These are phyloP conservation scores for Pythium graminicola DNA, from an alignment of 352 stramenopile genomes.

Conservation along the genomic window DNA sequence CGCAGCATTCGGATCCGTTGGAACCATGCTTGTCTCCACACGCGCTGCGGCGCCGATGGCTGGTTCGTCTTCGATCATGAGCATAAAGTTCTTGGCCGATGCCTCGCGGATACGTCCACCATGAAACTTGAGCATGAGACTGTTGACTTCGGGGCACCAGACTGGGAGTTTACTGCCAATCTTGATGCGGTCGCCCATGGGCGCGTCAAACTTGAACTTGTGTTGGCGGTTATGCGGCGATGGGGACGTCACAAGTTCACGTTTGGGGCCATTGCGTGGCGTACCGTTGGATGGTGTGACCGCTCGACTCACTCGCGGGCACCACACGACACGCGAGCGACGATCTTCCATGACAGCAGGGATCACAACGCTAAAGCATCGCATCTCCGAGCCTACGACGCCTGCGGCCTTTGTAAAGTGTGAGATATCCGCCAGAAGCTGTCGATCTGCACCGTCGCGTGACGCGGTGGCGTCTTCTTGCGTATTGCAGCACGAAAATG, in stretches of 20 bases:
- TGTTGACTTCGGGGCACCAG: conserved; percentile 84
- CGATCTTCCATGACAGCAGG: conserved; percentile 78
- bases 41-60: conserved; percentile 12
- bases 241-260: conserved; percentile 59
- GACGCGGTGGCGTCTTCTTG: conserved; percentile 36
- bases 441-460: conserved; percentile 54
- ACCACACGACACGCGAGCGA: conserved; percentile 79
- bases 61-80: conserved; percentile 70
- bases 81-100: conserved; percentile 89
- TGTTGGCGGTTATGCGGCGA: conserved; percentile 66
- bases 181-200: conserved; percentile 65
- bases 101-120: conserved; percentile 78
- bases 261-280: conserved; percentile 41
- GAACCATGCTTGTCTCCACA: conserved; percentile 2
- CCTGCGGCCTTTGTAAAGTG: conserved; percentile 77
- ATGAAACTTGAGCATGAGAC: conserved; percentile 87
- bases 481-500: conserved; percentile 78
- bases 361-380: conserved; percentile 73
- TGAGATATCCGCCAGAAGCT: conserved; percentile 79
- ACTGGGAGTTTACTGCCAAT: conserved; percentile 80
- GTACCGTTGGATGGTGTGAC: conserved; percentile 59
- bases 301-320: conserved; percentile 56
- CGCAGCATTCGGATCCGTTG: conserved; percentile 32
- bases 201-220: conserved; percentile 69
- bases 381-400: conserved; percentile 73